Conservation (phyloP, 352 stramenopile genomes). For the Phytophthora hibernalis region DNA sequence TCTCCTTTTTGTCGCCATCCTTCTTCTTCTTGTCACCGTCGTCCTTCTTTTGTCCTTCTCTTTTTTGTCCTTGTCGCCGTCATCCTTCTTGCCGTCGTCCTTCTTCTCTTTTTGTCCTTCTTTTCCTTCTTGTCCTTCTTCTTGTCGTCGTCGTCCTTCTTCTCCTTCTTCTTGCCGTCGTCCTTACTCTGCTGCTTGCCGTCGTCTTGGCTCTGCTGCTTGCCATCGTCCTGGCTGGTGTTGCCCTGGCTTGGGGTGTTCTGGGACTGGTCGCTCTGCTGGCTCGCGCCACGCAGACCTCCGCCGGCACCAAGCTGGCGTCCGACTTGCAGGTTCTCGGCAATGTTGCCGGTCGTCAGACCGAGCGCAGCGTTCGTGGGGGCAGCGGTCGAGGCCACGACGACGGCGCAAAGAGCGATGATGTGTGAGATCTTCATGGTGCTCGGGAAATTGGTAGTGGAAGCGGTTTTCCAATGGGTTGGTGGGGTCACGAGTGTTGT, state of each 20-base stretch:
- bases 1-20: neutral
- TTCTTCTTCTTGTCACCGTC: neutral
- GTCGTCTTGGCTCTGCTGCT: constrained; percentile 2
- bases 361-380: constrained; percentile 7
- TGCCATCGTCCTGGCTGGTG: constrained; percentile 8
- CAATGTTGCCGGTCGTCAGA: constrained; percentile 5
- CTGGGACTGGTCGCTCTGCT: constrained; percentile 6
- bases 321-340: constrained; percentile 4
- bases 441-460: constrained; percentile 7
- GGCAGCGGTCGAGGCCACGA: constrained; percentile 7
- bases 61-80: neutral
- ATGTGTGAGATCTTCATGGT: constrained; percentile 20
- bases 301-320: constrained; percentile 9
- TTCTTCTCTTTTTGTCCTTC: constrained; percentile 1
- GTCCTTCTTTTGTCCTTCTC: neutral
- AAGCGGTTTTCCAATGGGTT: constrained; percentile 1
- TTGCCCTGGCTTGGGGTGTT: constrained; percentile 12
- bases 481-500: neutral
- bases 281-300: constrained; percentile 2
- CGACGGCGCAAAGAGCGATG: constrained; percentile 9
- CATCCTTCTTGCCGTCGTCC: neutral
- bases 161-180: constrained; percentile 4
- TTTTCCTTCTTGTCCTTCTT: neutral
- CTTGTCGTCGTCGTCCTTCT: constrained; percentile 6
- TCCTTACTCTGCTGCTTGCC: neutral